phyloP scores from a whole-genome alignment of 169 alveolate species.

The Theileria parva region DNA sequence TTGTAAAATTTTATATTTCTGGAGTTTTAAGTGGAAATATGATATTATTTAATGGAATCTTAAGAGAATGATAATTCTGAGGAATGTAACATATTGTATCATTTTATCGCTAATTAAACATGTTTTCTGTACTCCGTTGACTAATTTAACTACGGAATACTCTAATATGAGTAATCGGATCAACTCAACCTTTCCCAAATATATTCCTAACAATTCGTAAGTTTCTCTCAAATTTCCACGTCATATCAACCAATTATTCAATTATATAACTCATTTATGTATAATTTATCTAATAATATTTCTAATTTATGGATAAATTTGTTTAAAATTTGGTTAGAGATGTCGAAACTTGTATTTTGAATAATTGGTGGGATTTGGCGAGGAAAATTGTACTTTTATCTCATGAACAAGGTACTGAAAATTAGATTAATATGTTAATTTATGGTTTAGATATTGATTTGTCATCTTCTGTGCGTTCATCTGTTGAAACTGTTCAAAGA shows the following conservation, averaged over 20 bases:
- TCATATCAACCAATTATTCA: neutral
- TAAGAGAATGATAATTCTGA: neutral
- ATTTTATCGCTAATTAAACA: constrained; percentile 2
- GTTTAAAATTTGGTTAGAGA: constrained; percentile 13
- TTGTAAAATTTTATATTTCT: neutral
- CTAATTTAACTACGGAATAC: constrained; percentile 32
- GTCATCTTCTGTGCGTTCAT: constrained; percentile 41
- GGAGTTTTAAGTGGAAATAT: neutral
- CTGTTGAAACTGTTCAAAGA: constrained; percentile 40
- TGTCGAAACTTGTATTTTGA: constrained; percentile 52
- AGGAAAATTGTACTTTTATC: constrained; percentile 46
- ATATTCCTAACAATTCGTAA: constrained; percentile 48
- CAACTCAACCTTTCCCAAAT: constrained; percentile 26
- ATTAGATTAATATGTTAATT: neutral
- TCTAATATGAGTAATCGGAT: constrained; percentile 26
- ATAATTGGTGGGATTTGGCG: constrained; percentile 69
- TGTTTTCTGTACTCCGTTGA: neutral
- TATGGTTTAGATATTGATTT: constrained; percentile 44
- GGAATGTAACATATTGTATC: constrained; percentile 1
- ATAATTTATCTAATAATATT: neutral
- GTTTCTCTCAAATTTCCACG: neutral
- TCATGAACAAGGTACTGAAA: constrained; percentile 51
- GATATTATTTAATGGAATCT: neutral
- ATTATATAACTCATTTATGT: too few species aligned
- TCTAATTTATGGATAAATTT: neutral